Evolutionary conservation across 805 yeast genomes (phyloP), one percentile per base, ranked within the genome.

Genomic region (Ogataea saltuana): DNA sequence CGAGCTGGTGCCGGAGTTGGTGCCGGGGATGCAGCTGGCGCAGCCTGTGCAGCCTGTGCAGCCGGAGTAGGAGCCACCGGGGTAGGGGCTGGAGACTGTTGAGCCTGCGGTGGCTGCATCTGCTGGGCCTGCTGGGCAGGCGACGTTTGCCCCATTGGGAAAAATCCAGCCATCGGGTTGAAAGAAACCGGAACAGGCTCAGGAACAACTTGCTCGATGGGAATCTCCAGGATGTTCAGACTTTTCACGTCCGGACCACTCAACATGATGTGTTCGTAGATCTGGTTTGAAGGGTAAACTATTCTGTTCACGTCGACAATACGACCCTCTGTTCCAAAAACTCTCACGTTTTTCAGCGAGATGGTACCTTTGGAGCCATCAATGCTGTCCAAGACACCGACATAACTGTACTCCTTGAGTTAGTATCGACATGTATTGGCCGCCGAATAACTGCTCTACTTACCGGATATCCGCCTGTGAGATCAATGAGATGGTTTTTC

Each of bases 181-280:
- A 52, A 49, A n/a, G 51, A 45, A 27, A 61, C 53, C 17, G 74
- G 70, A 43, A 69, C 60, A 9, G 71, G 67, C 31, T 65, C 76
- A 1, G 88, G 84, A 51, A 74, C 72, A 22, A 84, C 85, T 46
- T 78, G 78, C 31, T 80, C 83, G 45, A 82, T 68, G 4, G 82
- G 80, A 27, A 72, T 73, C 49, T 89, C 97, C 58, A 91, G 73
- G 42, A 93, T 93, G 53, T 81, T 80, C 64, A 93, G 74, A 58
- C 86, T 96, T 67, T 87, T 85, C 17, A 93, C 97, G 56, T 91
- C 97, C 19, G 86, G 79, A 28, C 99, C 99, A 54, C 90, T 80
- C 63, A 93, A 85, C 42, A 85, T 86, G 39, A 93, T 88, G 44
- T 76, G 78, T 20, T 86, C 90, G 65, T 80, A 87, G 12, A 83